Conservation (phyloP, 2,329 filamentous ascomycete genomes). For the Pseudovirgaria hyperparasitica region DNA sequence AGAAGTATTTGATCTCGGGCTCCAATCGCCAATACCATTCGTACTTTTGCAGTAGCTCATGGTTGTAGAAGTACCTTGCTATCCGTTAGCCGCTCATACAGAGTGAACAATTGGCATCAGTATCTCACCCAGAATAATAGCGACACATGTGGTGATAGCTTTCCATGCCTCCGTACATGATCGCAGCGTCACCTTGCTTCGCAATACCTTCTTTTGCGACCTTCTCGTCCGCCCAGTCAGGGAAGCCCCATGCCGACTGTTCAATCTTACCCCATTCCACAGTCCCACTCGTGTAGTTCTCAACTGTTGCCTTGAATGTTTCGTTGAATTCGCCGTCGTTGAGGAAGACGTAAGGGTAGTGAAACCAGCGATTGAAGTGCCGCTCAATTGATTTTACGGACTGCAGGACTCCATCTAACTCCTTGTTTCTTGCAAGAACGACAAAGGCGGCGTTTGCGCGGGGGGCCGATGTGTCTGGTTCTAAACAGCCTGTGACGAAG, state of each 20-base stretch:
- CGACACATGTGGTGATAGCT: slow-evolving; percentile 99
- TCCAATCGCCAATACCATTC: slow-evolving; percentile 99
- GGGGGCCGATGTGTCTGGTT: slow-evolving; percentile 61
- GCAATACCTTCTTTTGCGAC: slow-evolving; percentile 91
- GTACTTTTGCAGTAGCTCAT: slow-evolving; percentile 87
- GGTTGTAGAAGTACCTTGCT: slow-evolving; percentile 84
- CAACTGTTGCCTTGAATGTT: slow-evolving; percentile 76
- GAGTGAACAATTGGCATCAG: not conserved
- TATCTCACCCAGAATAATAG: slow-evolving; percentile 85
- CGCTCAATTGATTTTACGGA: slow-evolving; percentile 96
- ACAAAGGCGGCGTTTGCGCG: slow-evolving; percentile 93
- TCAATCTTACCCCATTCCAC: slow-evolving; percentile 95
- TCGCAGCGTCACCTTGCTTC: slow-evolving; percentile 90
- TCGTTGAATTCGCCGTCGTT: slow-evolving; percentile 97
- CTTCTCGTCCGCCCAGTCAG: slow-evolving; percentile 89
- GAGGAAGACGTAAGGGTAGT: slow-evolving; percentile 96
- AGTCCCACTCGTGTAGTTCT: slow-evolving; percentile 74
- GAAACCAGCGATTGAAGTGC: slow-evolving; percentile 97
- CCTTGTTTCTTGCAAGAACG: slow-evolving; percentile 89
- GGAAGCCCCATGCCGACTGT: slow-evolving; percentile 86
- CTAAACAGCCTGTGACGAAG: slow-evolving; percentile 80
- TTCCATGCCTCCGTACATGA: slow-evolving; percentile 99
- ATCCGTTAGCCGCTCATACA: slow-evolving; percentile 8
- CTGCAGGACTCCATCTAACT: slow-evolving; percentile 88
- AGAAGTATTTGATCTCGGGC: slow-evolving; percentile 99